Conservation (phyloP, 2,329 filamentous ascomycete genomes). For the Cytospora piceae region DNA sequence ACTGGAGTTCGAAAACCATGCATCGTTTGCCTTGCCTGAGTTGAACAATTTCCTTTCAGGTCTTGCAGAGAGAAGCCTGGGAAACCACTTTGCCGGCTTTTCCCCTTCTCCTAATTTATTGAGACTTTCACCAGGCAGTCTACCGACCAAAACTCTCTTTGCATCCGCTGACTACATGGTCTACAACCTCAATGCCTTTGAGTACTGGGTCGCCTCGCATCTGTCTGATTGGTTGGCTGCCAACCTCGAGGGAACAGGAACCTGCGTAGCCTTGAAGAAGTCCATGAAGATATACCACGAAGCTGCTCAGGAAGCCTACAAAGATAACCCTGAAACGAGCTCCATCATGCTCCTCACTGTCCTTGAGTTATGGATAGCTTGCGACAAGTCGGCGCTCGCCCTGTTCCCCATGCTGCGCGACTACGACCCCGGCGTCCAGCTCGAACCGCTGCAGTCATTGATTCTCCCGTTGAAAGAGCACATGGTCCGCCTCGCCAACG, state of each 20-base stretch:
- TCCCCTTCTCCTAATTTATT: neutral
- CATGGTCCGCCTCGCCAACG: slow-evolving; percentile 46
- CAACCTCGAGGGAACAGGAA: neutral
- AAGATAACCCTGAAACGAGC: slow-evolving; percentile 45
- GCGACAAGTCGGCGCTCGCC: slow-evolving; percentile 51
- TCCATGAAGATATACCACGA: slow-evolving; percentile 42
- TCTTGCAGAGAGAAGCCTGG: neutral
- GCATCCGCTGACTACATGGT: neutral
- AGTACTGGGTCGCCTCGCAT: slow-evolving; percentile 3
- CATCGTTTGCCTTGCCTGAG: neutral
- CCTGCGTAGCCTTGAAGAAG: neutral
- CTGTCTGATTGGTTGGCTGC: neutral
- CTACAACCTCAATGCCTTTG: slow-evolving; percentile 1
- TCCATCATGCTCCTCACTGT: slow-evolving; percentile 61
- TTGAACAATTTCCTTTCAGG: neutral
- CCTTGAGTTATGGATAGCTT: slow-evolving; percentile 62
- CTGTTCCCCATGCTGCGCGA: slow-evolving; percentile 47
- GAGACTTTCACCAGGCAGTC: neutral
- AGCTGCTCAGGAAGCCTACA: slow-evolving; percentile 40
- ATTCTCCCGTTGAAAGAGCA: slow-evolving; percentile 48
- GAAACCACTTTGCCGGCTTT: neutral
- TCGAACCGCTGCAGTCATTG: slow-evolving; percentile 46
- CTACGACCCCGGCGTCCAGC: slow-evolving; percentile 51
- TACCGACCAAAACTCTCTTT: neutral
- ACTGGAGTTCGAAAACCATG: slow-evolving; percentile 6